A percentile compares a stretch with the other conserved stretches of the same genome.
Evolutionary conservation across 768 basidiomycete genomes (phyloP).

Genomic region (Rhizopogon vesiculosus): DNA sequence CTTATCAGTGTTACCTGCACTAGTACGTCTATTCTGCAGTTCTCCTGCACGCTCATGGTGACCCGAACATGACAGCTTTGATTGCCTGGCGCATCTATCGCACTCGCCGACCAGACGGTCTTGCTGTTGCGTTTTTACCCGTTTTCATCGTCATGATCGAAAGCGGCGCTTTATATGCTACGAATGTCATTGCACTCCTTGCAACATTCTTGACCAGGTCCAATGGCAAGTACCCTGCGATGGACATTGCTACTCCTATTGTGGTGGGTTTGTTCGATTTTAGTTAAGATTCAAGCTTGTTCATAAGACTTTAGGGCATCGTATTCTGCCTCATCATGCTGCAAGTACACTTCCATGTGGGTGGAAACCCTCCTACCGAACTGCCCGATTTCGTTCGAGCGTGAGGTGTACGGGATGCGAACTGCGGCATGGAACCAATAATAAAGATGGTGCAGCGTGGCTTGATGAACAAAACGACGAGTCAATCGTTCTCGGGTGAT

Average conservation of each 20-base stretch:
- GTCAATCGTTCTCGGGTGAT: too few species aligned
- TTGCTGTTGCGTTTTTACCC: background rate
- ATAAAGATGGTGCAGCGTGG: too few species aligned
- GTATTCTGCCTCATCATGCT: slow-evolving; percentile 4
- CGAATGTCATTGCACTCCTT: background rate
- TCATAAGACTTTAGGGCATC: background rate
- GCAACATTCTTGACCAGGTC: background rate
- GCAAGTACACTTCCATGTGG: slow-evolving; percentile 6
- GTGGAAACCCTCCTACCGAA: background rate
- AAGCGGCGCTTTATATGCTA: slow-evolving; percentile 4
- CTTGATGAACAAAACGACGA: too few species aligned
- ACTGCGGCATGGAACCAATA: background rate
- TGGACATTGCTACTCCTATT: background rate
- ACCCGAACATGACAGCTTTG: background rate
- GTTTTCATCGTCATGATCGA: slow-evolving; percentile 2
- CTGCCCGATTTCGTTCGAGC: background rate
- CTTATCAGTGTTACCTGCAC: too few species aligned
- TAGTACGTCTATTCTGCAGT: background rate
- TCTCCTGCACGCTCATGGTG: background rate
- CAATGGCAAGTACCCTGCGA: background rate
- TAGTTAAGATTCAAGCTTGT: background rate
- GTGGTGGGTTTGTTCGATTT: background rate
- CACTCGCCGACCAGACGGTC: background rate
- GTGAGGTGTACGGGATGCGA: background rate
- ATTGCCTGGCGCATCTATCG: slow-evolving; percentile 4